Conservation (phyloP, 495 filamentous ascomycete genomes). For the Aspergillus bertholletiae region DNA sequence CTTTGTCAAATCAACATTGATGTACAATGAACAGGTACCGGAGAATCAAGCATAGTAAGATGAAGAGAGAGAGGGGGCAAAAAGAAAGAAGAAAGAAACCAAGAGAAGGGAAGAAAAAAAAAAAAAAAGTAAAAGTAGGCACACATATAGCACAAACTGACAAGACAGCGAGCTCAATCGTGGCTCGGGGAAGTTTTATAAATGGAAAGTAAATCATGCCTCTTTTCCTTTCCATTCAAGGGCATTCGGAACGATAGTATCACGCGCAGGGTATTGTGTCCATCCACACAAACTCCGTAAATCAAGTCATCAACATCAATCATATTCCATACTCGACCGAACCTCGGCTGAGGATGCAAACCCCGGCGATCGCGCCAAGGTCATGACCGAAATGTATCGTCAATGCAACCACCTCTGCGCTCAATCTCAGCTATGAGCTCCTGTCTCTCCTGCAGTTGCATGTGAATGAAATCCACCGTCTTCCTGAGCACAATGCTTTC, state of each 20-base stretch:
- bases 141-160: background rate
- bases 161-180: background rate
- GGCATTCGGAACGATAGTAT: background rate
- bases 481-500: conserved; percentile 78
- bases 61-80: too few relatives aligned
- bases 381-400: conserved; percentile 41
- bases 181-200: background rate
- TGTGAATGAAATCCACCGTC: conserved; percentile 68
- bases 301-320: conserved; percentile 10
- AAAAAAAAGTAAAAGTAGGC: too few relatives aligned
- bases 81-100: background rate
- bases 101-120: background rate
- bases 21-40: background rate
- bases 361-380: conserved; percentile 7
- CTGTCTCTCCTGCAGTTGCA: conserved; percentile 60
- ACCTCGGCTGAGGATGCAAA: conserved; percentile 10
- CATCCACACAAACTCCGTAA: background rate
- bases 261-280: background rate
- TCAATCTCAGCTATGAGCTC: conserved; percentile 61
- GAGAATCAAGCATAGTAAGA: too few relatives aligned
- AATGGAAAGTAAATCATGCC: background rate
- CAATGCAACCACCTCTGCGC: conserved; percentile 53
- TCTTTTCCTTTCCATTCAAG: background rate
- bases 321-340: conserved; percentile 3
- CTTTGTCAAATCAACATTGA: background rate